Percentiles rank a stretch among this genome's conserved stretches.
phyloP scores from a whole-genome alignment of 2,329 filamentous ascomycete species.

The Phialophora tarda region DNA sequence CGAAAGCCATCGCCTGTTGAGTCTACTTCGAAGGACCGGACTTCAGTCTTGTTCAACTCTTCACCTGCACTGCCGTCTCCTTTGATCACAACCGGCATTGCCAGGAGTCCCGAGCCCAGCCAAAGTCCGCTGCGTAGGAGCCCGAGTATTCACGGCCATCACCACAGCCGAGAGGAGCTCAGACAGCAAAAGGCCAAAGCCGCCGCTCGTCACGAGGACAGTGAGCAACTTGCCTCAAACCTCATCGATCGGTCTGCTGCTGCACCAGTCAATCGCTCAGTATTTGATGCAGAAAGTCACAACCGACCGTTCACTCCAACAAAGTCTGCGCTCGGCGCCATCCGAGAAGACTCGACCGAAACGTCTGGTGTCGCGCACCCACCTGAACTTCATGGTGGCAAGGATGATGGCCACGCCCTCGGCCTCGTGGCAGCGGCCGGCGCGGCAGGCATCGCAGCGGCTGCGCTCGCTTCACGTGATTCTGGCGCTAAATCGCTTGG shows the following conservation, averaged over 20 bases:
- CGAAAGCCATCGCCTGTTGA: constrained; percentile 47
- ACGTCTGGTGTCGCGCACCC: constrained; percentile 7
- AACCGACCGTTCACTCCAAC: constrained; percentile 43
- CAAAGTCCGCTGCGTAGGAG: constrained; percentile 37
- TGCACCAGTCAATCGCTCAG: constrained; percentile 44
- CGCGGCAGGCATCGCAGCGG: constrained; percentile 25
- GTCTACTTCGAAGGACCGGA: constrained; percentile 53
- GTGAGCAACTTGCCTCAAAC: constrained; percentile 34
- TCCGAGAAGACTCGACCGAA: constrained; percentile 51
- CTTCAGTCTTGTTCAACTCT: constrained; percentile 54
- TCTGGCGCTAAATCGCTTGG: constrained; percentile 38
- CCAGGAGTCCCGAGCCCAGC: constrained; percentile 21
- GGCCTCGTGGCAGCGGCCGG: constrained; percentile 27
- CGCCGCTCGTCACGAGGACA: constrained; percentile 9
- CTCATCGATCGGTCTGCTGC: constrained; percentile 30
- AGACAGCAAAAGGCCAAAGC: constrained; percentile 20
- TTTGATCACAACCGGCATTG: constrained; percentile 9
- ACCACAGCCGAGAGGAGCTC: constrained; percentile 40
- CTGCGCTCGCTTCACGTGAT: constrained; percentile 33
- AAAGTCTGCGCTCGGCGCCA: constrained; percentile 55
- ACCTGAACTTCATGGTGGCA: constrained; percentile 49
- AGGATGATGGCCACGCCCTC: constrained; percentile 43
- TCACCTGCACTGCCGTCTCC: constrained; percentile 45
- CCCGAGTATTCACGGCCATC: constrained; percentile 48
- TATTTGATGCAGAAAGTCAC: constrained; percentile 42